phyloP scores from a whole-genome alignment of 805 yeast genomes.

The Cyberlindnera nakhonratchasimensis region DNA sequence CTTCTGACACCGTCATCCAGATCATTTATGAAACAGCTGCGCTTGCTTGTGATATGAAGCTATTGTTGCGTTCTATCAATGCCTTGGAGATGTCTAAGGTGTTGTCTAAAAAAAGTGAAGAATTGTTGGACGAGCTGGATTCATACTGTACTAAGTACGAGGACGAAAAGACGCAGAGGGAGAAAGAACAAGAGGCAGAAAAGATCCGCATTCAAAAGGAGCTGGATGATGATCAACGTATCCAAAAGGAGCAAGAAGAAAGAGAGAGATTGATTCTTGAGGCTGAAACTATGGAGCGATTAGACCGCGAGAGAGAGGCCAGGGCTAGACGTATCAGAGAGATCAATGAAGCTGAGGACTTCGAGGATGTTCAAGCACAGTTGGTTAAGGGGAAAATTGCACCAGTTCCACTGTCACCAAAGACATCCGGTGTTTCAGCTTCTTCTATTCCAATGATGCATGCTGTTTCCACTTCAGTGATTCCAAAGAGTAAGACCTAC shows the following conservation, averaged over 20 bases:
- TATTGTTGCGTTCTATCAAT: constrained; percentile 55
- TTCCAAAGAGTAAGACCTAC: background rate
- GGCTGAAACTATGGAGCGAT: background rate
- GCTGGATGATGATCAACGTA: background rate
- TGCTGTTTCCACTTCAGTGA: background rate
- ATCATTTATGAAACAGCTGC: constrained; percentile 60
- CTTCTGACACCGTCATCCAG: constrained; percentile 53
- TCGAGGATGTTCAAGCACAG: background rate
- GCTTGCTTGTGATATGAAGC: constrained; percentile 58
- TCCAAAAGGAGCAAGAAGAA: background rate
- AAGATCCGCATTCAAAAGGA: background rate
- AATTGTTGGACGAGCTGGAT: constrained; percentile 20
- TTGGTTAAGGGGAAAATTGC: background rate
- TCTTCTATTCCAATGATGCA: background rate
- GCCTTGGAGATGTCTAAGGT: constrained; percentile 47
- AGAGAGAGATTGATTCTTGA: background rate
- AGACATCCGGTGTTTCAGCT: background rate
- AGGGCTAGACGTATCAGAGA: background rate
- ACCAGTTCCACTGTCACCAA: background rate
- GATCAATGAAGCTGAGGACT: background rate
- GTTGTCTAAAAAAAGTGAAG: constrained; percentile 31
- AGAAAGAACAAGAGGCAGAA: background rate
- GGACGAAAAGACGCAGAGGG: constrained; percentile 6
- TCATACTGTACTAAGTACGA: constrained; percentile 3
- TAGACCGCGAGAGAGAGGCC: background rate